Evolutionary conservation across 768 basidiomycete genomes (phyloP), one percentile per base, ranked within the genome.

Genomic region (Termitomyces sp.): DNA sequence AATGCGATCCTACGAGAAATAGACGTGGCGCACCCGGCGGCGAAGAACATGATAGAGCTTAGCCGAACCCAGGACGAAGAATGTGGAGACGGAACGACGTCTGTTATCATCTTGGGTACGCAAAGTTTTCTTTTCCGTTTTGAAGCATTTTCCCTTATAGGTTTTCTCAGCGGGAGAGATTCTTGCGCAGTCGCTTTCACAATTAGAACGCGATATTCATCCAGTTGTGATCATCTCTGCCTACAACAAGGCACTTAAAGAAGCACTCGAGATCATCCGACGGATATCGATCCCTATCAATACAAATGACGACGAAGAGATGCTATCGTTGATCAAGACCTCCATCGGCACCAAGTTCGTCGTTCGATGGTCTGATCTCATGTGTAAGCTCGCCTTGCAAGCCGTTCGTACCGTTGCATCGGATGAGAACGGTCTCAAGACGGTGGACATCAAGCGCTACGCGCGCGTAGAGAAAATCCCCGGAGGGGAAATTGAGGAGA

Each of bases 41-140:
- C 97, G 26, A 99, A 98, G 79, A 97, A 95, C 65, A 98, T 99
- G 96, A 97, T 99, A 62, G 97, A 99, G 75, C 85, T 98, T 12
- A 93, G 93, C 65, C 77, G 97, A 69, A 98, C 97, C 1, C 97
- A 98, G 72, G 97, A 98, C 66, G 97, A 98, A 75, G 97, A 98
- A 69, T 97, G 97, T 63, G 97, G 96, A 47, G 97, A 98, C 73
- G 97, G 96, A 58, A 99, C 97, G 24, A 99, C 96, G 13, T 94
- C 91, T 67, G 96, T 98, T 48, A 97, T 99, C 76, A 97, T 98
- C 67, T 82, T 98, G 16, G 95, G 95, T 95, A 67, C 65, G 82
- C 24, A 22, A 33, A 26, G 16, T 5, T 27, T 50, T 26, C 30
- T 14, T 40, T 43, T 47, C 16, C 33, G 42, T 49, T 46, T 52